phyloP scores from a whole-genome alignment of 306 rosid species.

The Ormosia semicastrata region DNA sequence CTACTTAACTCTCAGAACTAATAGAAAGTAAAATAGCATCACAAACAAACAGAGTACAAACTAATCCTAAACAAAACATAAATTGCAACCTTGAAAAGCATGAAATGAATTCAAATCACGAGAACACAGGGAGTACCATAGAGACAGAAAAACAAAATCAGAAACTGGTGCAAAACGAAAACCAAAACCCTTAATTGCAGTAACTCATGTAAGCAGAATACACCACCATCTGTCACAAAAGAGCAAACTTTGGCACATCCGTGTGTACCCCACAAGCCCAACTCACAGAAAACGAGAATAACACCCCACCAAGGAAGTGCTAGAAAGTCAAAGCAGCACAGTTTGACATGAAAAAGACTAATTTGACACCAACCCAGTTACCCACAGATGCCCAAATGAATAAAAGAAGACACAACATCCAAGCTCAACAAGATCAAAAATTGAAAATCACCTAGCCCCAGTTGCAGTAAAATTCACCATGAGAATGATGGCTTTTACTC shows the following conservation, averaged over 20 bases:
- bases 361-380: slow-evolving; percentile 34
- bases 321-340: slow-evolving; percentile 41
- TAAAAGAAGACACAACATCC: slow-evolving; percentile 2
- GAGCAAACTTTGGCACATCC: slow-evolving; percentile 22
- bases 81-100: slow-evolving; percentile 16
- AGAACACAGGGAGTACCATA: not conserved
- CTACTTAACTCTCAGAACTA: not conserved
- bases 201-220: slow-evolving; percentile 18
- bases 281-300: slow-evolving; percentile 21
- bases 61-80: not conserved
- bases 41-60: not conserved
- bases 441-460: not conserved
- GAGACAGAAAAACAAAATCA: not conserved
- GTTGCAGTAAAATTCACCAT: slow-evolving; percentile 12
- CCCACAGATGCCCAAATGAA: slow-evolving; percentile 27
- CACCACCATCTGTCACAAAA: not conserved
- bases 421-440: slow-evolving; percentile 23
- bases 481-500: not conserved
- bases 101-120: slow-evolving; percentile 10
- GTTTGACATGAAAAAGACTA: slow-evolving; percentile 34
- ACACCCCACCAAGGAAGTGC: slow-evolving; percentile 23
- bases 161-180: not conserved
- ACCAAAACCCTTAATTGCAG: slow-evolving; percentile 20
- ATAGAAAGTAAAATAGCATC: slow-evolving; percentile 12
- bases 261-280: slow-evolving; percentile 31